phyloP scores from a whole-genome alignment of 2,329 filamentous ascomycete genomes.

The Dactylellina leptospora region DNA sequence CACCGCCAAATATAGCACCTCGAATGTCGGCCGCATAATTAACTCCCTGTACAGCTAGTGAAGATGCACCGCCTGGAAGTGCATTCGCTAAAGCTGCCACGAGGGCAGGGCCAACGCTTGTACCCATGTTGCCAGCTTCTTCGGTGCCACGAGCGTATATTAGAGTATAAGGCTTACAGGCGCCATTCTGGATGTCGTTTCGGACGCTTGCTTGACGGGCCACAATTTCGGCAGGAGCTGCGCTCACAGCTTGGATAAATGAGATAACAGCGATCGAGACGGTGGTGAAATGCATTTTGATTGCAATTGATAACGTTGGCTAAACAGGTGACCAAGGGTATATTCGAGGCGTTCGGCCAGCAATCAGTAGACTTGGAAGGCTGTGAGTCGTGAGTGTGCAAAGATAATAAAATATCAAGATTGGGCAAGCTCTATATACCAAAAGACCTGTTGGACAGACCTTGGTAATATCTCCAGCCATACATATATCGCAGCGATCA shows the following conservation, averaged over 20 bases:
- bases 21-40: conserved; percentile 56
- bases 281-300: conserved; percentile 8
- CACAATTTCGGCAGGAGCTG: conserved; percentile 1
- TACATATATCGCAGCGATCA: too few relatives aligned
- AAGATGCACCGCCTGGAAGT: conserved; percentile 41
- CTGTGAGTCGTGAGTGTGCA: too few relatives aligned
- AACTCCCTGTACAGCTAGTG: conserved; percentile 57
- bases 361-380: too few relatives aligned
- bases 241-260: not conserved
- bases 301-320: too few relatives aligned
- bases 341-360: too few relatives aligned
- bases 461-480: too few relatives aligned
- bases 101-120: conserved; percentile 57
- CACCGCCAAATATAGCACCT: conserved; percentile 56
- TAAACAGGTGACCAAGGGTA: too few relatives aligned
- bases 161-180: conserved; percentile 53
- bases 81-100: conserved; percentile 53
- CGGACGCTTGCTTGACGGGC: not conserved
- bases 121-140: conserved; percentile 57
- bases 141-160: conserved; percentile 58
- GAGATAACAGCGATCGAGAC: not conserved
- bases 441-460: too few relatives aligned
- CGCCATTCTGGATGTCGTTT: conserved; percentile 11
- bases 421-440: too few relatives aligned
- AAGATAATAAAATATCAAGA: too few relatives aligned